Base-by-base conservation (phyloP, 2,329 filamentous ascomycete genomes). In the Colletotrichum caudatum region DNA sequence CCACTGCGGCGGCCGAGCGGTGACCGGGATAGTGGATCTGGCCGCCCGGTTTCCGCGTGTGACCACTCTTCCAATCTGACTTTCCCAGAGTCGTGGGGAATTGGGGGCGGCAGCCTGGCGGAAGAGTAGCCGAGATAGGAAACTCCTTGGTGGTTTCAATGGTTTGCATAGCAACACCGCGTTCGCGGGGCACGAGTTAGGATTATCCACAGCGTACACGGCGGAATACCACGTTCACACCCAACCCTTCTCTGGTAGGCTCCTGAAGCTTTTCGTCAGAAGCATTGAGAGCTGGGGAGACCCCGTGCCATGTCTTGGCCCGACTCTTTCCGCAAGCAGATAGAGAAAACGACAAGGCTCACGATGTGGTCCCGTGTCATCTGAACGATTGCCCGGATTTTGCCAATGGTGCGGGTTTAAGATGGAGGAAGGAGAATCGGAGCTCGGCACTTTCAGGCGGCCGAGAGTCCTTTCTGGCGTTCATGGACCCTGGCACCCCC, bases 41-140 rank as follows among this genome's bases (percentile, higher is more conserved):
- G 62, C 59, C 69, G 69, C 54, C 65, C 58, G 29, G 58, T 33
- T 61, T 68, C 46, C 69, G 33, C 69, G 69, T 59, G 54, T 71
- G 69, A 69, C 65, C 59, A 48, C 44, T 26, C 18, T 2, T 56
- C 23, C 11, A 64, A 35, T 50, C 56, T 51, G n/a, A 33, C 29
- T 44, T 60, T 60, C 16, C 54, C 46, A 56, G 62, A 56, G 48
- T 69, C 59, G 59, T 54, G 69, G 69, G 69, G 41, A 63, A 54
- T 64, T 69, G 65, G 65, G 59, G 65, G 51, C 66, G 33, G 59
- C 65, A 29, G 23, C 61, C 64, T 60, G 59, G 59, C 65, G 26
- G 50, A 50, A 35, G 57, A 18, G 50, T 44, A 35, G 57, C n/a
- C 26, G 3, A 33, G 37, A 18, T 26, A 9, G 14, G 41, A 60